Conservation (phyloP, 2,329 filamentous ascomycete species). For the Helicocarpus griseus region DNA sequence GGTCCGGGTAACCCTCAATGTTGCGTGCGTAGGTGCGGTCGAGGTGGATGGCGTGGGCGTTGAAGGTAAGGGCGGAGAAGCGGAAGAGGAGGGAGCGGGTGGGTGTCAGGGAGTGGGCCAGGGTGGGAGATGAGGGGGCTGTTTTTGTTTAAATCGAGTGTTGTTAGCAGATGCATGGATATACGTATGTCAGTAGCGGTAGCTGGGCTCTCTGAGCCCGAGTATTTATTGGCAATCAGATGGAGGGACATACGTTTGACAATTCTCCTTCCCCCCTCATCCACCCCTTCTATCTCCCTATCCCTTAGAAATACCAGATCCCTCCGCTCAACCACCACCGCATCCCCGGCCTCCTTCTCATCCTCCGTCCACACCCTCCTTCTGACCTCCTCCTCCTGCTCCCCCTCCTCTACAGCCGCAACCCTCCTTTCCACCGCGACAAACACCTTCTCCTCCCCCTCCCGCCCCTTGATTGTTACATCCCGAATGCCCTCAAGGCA, state of each 20-base stretch:
- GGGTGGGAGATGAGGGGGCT: constrained; percentile 44
- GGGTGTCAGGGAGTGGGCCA: constrained; percentile 53
- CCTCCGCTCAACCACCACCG: constrained; percentile 47
- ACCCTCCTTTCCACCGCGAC: constrained; percentile 50
- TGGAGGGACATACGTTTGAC: constrained; percentile 29
- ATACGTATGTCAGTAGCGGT: too few species aligned
- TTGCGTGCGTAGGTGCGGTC: constrained; percentile 60
- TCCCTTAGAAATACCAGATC: constrained; percentile 56
- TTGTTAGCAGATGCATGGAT: constrained; percentile 15
- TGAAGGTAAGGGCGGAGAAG: constrained; percentile 84
- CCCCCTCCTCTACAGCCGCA: constrained; percentile 28
- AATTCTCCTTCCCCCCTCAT: constrained; percentile 20
- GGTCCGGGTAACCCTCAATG: constrained; percentile 62
- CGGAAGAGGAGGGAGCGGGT: constrained; percentile 69
- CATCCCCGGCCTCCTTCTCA: constrained; percentile 34
- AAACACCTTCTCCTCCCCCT: constrained; percentile 48
- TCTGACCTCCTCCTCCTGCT: constrained; percentile 26
- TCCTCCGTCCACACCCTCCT: constrained; percentile 35
- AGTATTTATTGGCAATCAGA: too few species aligned
- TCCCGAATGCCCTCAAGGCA: constrained; percentile 41
- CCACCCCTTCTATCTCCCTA: constrained; percentile 30
- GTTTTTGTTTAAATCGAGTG: constrained; percentile 8
- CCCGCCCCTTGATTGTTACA: constrained; percentile 41
- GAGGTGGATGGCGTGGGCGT: constrained; percentile 84
- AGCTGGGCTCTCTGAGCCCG: too few species aligned